Conservation (phyloP, 371 early-diverging fungal genomes). For the Saksenaea oblongispora region DNA sequence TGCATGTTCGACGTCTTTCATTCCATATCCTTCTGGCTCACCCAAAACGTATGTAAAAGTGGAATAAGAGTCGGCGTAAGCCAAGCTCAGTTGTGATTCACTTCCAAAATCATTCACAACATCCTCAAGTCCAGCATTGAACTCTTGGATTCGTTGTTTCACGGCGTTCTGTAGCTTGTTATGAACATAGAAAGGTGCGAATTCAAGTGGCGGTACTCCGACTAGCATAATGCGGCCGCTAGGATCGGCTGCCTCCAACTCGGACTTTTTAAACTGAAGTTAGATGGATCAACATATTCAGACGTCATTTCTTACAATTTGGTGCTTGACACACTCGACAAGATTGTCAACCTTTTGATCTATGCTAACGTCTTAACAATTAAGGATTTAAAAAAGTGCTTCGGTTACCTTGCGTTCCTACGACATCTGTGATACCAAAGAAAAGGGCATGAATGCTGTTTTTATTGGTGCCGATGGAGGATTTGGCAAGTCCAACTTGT, state of each 20-base stretch:
- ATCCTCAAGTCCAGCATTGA: constrained; percentile 45
- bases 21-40: constrained; percentile 30
- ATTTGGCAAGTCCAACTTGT: background rate
- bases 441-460: constrained; percentile 33
- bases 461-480: background rate
- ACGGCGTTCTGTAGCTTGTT: constrained; percentile 11
- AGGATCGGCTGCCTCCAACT: constrained; percentile 12
- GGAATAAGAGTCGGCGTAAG: constrained; percentile 32
- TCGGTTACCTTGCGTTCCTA: constrained; percentile 18
- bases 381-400: background rate
- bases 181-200: constrained; percentile 30
- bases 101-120: constrained; percentile 17
- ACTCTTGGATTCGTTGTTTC: constrained; percentile 30
- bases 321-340: constrained; percentile 12
- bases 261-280: background rate
- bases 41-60: constrained; percentile 35
- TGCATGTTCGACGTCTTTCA: constrained; percentile 43
- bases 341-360: background rate
- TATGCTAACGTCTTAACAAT: background rate
- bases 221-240: constrained; percentile 27
- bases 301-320: constrained; percentile 5
- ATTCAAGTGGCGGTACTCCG: constrained; percentile 45
- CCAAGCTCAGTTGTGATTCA: constrained; percentile 5
- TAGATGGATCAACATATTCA: constrained; percentile 1
- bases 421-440: constrained; percentile 37